phyloP scores from a whole-genome alignment of 202 grass and related monocot genomes.

The Musa balbisiana region DNA sequence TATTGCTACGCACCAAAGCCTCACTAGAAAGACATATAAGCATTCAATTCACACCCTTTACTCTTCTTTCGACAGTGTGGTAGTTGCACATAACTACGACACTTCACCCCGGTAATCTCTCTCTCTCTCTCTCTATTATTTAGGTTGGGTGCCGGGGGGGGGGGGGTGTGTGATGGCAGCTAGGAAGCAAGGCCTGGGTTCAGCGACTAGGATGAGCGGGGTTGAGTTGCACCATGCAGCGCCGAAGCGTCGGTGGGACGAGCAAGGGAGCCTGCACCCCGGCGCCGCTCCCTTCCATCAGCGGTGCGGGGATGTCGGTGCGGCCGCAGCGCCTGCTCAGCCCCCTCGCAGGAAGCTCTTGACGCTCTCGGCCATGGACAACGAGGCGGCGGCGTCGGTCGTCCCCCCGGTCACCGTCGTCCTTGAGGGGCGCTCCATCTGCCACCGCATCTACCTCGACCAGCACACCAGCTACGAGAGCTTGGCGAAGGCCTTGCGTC shows the following conservation, averaged over 20 bases:
- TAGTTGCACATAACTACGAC: background rate
- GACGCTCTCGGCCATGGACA: constrained; percentile 33
- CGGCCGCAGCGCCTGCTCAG: constrained; percentile 36
- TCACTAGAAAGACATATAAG: too few relatives aligned
- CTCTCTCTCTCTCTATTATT: background rate
- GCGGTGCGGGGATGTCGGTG: background rate
- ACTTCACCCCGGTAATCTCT: background rate
- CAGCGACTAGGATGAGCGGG: background rate
- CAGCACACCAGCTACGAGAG: constrained; percentile 56
- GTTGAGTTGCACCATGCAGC: background rate
- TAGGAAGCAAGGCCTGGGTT: background rate
- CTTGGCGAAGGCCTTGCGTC: constrained; percentile 46
- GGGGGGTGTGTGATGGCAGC: too few relatives aligned
- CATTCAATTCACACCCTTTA: background rate
- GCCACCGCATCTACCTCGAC: constrained; percentile 62
- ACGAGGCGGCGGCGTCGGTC: constrained; percentile 46
- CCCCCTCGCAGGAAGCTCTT: constrained; percentile 39
- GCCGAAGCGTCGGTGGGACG: background rate
- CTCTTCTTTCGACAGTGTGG: background rate
- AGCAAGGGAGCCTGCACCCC: background rate
- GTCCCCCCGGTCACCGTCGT: constrained; percentile 70
- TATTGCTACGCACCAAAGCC: too few relatives aligned
- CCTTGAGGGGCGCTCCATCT: constrained; percentile 83
- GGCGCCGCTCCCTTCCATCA: background rate
- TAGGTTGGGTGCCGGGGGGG: too few relatives aligned